Percentiles rank a stretch among this genome's conserved stretches.
phyloP scores from a whole-genome alignment of 2,329 filamentous ascomycete genomes.

The Berkeleyomyces basicola region DNA sequence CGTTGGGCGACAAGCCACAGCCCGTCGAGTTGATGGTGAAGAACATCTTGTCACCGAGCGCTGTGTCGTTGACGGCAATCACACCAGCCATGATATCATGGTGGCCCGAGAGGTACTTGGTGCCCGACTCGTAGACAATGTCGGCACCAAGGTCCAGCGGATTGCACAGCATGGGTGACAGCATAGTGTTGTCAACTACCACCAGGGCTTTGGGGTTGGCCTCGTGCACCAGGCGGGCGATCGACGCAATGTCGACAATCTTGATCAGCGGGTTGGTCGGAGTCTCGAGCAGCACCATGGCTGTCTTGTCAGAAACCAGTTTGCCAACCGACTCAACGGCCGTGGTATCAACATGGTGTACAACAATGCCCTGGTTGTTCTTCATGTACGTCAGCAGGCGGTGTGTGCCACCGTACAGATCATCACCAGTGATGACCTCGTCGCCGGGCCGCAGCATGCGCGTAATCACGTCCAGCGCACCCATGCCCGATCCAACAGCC shows the following conservation, averaged over 20 bases:
- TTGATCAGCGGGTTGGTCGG: slow-evolving; percentile 98
- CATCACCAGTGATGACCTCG: slow-evolving; percentile 92
- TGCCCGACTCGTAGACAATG: slow-evolving; percentile 93
- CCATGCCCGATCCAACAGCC: slow-evolving; percentile 94
- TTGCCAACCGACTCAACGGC: slow-evolving; percentile 50
- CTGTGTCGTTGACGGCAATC: slow-evolving; percentile 71
- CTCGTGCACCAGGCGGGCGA: slow-evolving; percentile 60
- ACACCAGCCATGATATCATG: slow-evolving; percentile 99
- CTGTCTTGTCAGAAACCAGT: slow-evolving; percentile 61
- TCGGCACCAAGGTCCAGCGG: slow-evolving; percentile 89
- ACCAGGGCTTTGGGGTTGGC: slow-evolving; percentile 67
- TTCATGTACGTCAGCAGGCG: slow-evolving; percentile 83
- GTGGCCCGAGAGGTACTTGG: slow-evolving; percentile 93
- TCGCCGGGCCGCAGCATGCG: slow-evolving; percentile 80
- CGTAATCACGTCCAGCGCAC: slow-evolving; percentile 88
- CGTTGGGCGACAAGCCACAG: slow-evolving; percentile 85
- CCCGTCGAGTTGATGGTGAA: slow-evolving; percentile 96
- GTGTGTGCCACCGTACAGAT: slow-evolving; percentile 91
- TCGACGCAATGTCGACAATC: slow-evolving; percentile 77
- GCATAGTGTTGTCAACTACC: slow-evolving; percentile 96
- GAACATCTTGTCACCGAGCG: slow-evolving; percentile 75
- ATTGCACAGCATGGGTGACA: slow-evolving; percentile 86
- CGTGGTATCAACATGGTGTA: slow-evolving; percentile 94
- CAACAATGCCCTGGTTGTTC: slow-evolving; percentile 75
- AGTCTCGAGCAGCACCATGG: slow-evolving; percentile 91